Evolutionary conservation across 495 filamentous ascomycete genomes (phyloP), one percentile per base, ranked within the genome.

Genomic region (Hypoxylon lenormandii): DNA sequence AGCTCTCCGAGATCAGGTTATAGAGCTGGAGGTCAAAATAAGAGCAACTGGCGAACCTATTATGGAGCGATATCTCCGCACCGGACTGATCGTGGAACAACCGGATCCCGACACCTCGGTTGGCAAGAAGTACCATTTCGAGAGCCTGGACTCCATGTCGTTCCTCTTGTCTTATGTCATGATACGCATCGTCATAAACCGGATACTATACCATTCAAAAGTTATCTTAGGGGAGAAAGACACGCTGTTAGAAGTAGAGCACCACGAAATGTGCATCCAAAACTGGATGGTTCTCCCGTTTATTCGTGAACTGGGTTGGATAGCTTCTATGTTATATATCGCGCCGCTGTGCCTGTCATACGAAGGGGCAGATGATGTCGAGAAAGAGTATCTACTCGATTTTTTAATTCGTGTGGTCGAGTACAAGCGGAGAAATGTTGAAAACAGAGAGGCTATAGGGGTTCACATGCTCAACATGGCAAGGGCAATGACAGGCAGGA

Each of bases 271-370:
- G 1, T 54, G 59, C 28, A 52, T 7, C 1, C 55, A 55, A 30
- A 60, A 33, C 4, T 69, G 66, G 66, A 64, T 55, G 60, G 63
- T 54, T 18, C 54, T 69, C n/a, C 66, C 66, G 11, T 64, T 64
- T 37, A 23, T 69, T 12, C 56, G 23, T 12, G 10, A 12, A 1
- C 15, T 69, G 12, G 66, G 66, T 0, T 28, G 33, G 22, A 37
- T 69, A 6, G 16, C 21, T 10, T 46, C 19, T 19, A 15, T 37
- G 13, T 21, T 57, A 23, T 59, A 16, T 4, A 10, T 30, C 2
- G 21, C 60, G 0, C 54, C 37, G 12, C 1, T 69, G 19, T 54
- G 33, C 18, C 1, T 69, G 23, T 54, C 66, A 7, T 69, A 64
- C 36, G 66, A 69, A 28, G 66, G 53, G 33, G 66, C 42, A 0